A percentile compares a stretch with the other conserved stretches of the same genome.
These are phyloP conservation scores for Lathyrus aphaca DNA, from an alignment of 306 rosid genomes.

Conservation along the genomic window DNA sequence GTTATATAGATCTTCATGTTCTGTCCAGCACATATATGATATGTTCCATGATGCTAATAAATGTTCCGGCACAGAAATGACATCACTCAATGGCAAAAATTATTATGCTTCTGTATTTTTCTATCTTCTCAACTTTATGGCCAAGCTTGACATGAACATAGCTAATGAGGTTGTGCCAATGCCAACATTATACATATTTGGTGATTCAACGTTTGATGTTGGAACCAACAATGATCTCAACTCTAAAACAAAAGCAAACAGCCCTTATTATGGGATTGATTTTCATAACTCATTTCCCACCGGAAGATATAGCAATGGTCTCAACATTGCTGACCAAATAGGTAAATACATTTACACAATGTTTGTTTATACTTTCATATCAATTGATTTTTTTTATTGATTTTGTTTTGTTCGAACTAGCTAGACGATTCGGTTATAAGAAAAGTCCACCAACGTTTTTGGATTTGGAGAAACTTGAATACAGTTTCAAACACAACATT, in stretches of 20 bases:
- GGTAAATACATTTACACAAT: conserved; percentile 33
- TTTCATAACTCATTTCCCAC: conserved; percentile 46
- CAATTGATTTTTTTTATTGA: conserved; percentile 7
- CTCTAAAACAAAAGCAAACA: conserved; percentile 40
- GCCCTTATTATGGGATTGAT: conserved; percentile 54
- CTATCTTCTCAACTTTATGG: conserved; percentile 22
- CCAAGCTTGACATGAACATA: conserved; percentile 24
- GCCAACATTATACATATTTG: conserved; percentile 53
- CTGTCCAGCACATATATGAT: neutral
- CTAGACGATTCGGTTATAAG: conserved; percentile 40
- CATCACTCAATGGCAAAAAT: neutral
- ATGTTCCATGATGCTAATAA: neutral
- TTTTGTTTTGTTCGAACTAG: conserved; percentile 28
- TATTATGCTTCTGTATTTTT: conserved; percentile 10
- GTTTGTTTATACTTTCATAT: neutral
- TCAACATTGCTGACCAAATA: conserved; percentile 54
- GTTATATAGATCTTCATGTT: neutral
- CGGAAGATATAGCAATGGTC: conserved; percentile 68
- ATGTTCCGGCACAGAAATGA: conserved; percentile 30
- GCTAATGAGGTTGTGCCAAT: conserved; percentile 14
- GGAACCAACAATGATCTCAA: conserved; percentile 55
- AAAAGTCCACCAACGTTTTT: conserved; percentile 57
- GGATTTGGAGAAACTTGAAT: neutral
- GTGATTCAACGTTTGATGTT: conserved; percentile 60
- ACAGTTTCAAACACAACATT: conserved; percentile 40